phyloP scores from a whole-genome alignment of 768 basidiomycete genomes.

The Boletus subparvulus region DNA sequence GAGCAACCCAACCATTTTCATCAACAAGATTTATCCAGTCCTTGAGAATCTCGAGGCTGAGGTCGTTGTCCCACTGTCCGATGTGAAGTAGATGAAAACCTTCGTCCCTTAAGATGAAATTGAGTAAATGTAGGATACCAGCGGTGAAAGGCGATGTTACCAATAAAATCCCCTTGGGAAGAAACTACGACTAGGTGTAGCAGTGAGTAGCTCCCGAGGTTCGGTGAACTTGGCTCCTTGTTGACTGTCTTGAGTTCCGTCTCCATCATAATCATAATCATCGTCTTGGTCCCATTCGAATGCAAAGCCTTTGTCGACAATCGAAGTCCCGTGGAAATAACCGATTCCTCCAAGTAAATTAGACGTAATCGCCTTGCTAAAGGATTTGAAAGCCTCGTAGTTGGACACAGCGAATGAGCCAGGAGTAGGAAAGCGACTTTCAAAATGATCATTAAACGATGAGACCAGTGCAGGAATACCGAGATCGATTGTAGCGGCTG shows the following conservation, averaged over 20 bases:
- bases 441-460: constrained; percentile 67
- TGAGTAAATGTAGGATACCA: neutral
- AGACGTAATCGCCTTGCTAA: constrained; percentile 87
- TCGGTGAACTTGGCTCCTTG: constrained; percentile 69
- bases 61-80: constrained; percentile 90
- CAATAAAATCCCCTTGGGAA: constrained; percentile 99
- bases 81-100: constrained; percentile 94
- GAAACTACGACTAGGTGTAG: constrained; percentile 94
- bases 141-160: constrained; percentile 37
- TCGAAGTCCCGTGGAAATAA: constrained; percentile 90
- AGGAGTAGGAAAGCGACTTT: constrained; percentile 65
- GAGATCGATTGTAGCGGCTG: constrained; percentile 64
- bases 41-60: constrained; percentile 86
- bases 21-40: constrained; percentile 91
- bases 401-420: constrained; percentile 49
- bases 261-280: constrained; percentile 40
- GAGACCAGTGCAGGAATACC: constrained; percentile 66
- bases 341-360: constrained; percentile 92
- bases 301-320: constrained; percentile 80
- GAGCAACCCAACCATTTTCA: constrained; percentile 92
- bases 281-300: constrained; percentile 89
- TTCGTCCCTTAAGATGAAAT: constrained; percentile 69
- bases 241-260: constrained; percentile 34
- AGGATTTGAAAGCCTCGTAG: constrained; percentile 53
- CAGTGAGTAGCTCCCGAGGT: constrained; percentile 77